Conservation (phyloP, 306 rosid species). For the Vicia faba region DNA sequence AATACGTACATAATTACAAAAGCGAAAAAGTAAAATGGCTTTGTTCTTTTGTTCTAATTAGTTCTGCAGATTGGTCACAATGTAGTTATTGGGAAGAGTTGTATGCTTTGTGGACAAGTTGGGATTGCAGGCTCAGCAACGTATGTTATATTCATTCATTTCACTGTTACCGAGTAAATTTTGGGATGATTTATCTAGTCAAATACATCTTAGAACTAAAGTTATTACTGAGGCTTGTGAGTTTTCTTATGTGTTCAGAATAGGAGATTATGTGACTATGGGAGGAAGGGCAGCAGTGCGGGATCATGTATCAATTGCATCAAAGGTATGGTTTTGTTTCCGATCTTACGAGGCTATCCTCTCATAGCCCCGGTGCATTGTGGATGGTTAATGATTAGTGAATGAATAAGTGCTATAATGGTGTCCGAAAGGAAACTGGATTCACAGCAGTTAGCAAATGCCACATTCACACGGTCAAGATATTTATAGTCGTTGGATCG, state of each 20-base stretch:
- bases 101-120: conserved; percentile 96
- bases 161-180: conserved; percentile 6
- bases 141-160: conserved; percentile 46
- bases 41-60: conserved; percentile 36
- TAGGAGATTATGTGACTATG: conserved; percentile 84
- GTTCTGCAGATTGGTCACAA: conserved; percentile 83
- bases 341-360: too few species aligned
- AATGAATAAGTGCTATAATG: conserved; percentile 22
- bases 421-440: neutral
- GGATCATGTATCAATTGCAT: conserved; percentile 74
- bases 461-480: too few species aligned
- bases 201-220: conserved; percentile 25
- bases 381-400: conserved; percentile 28
- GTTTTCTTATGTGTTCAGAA: conserved; percentile 48
- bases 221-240: conserved; percentile 32
- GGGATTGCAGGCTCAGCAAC: conserved; percentile 95
- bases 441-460: too few species aligned
- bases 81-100: conserved; percentile 76
- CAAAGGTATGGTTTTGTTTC: conserved; percentile 57
- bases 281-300: conserved; percentile 97
- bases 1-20: conserved; percentile 3
- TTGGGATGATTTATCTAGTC: conserved; percentile 12
- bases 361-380: conserved; percentile 1
- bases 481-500: too few species aligned
- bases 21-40: neutral